These are phyloP conservation scores for Mycosphaerella arachidis DNA, from an alignment of 2,329 filamentous ascomycete genomes.

Conservation along the genomic window DNA sequence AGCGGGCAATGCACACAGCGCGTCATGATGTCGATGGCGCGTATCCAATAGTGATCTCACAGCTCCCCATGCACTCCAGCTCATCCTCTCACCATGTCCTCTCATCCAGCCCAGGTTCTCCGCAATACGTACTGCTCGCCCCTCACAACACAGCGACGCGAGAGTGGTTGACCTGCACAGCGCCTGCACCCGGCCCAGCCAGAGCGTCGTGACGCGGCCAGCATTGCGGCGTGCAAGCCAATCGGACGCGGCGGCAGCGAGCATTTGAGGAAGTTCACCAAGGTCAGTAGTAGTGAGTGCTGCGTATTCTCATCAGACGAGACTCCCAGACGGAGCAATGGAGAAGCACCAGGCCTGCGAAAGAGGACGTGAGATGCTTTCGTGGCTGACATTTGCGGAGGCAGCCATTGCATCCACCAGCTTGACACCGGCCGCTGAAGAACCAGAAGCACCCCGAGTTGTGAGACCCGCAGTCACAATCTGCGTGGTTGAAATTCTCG, in stretches of 20 bases:
- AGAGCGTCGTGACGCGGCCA: neutral
- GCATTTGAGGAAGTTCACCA: neutral
- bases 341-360: neutral
- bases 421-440: neutral
- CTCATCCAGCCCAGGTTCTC: neutral
- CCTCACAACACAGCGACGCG: neutral
- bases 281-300: neutral
- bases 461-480: neutral
- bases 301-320: neutral
- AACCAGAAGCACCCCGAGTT: neutral
- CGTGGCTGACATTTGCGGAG: slow-evolving; percentile 3
- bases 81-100: neutral
- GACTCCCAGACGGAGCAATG: neutral
- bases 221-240: neutral
- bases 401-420: neutral
- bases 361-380: slow-evolving; percentile 2
- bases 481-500: neutral
- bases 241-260: neutral
- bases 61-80: neutral
- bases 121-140: slow-evolving; percentile 1
- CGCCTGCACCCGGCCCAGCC: neutral
- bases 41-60: neutral
- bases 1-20: neutral
- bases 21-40: neutral
- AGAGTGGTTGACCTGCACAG: neutral